Conservation (phyloP, 352 stramenopile species). For the Pythium volutum region DNA sequence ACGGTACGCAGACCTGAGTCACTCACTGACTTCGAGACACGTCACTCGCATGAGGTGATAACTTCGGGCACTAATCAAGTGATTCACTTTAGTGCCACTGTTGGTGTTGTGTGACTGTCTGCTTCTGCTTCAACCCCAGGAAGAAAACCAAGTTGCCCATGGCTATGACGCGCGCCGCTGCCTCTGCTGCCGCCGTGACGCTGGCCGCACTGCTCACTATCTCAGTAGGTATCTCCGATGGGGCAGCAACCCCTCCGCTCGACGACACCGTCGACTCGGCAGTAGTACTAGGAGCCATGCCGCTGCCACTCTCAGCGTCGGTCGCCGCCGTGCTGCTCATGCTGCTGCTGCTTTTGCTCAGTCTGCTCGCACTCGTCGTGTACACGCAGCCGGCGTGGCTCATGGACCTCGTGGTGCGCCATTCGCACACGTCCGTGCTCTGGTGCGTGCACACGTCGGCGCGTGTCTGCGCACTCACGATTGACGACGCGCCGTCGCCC, state of each 20-base stretch:
- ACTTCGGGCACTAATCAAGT: constrained; percentile 1
- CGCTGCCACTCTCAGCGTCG: neutral
- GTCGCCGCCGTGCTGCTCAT: constrained; percentile 6
- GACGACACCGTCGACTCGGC: neutral
- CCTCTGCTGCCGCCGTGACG: neutral
- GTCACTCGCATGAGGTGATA: neutral
- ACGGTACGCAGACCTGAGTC: too few relatives aligned
- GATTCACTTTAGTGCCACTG: neutral
- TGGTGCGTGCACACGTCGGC: constrained; percentile 59
- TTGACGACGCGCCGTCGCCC: constrained; percentile 75
- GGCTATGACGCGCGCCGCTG: neutral
- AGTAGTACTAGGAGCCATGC: neutral
- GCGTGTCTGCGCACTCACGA: constrained; percentile 67
- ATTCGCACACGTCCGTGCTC: constrained; percentile 70
- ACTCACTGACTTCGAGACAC: too few relatives aligned
- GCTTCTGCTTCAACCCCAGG: neutral
- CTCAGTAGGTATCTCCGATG: constrained; percentile 1
- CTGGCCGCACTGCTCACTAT: neutral
- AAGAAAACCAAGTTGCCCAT: neutral
- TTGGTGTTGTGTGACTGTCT: neutral
- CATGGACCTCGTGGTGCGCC: constrained; percentile 57
- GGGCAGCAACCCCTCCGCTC: neutral
- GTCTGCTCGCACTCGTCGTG: constrained; percentile 45
- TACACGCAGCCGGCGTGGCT: constrained; percentile 75
- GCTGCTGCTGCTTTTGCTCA: constrained; percentile 27